A percentile compares a stretch with the other conserved stretches of the same genome.
These are phyloP conservation scores for Diaporthe citrichinensis DNA, from an alignment of 2,329 filamentous ascomycete genomes.

Conservation along the genomic window DNA sequence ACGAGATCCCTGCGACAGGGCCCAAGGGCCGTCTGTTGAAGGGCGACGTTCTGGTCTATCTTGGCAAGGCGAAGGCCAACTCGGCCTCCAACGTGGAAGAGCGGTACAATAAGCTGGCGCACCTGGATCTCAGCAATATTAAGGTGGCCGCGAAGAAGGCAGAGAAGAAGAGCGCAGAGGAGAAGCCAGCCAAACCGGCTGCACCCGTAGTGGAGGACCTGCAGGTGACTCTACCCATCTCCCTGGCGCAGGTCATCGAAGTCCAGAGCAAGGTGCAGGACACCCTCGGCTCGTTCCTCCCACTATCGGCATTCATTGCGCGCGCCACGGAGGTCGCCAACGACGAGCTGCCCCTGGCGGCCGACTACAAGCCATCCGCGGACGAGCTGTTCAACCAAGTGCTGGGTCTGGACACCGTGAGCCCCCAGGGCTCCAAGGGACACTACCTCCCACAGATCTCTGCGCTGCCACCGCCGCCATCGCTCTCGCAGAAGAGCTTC, in stretches of 20 bases:
- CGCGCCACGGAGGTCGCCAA: constrained; percentile 91
- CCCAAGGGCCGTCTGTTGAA: constrained; percentile 92
- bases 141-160: constrained; percentile 77
- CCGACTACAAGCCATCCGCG: constrained; percentile 75
- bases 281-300: constrained; percentile 83
- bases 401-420: constrained; percentile 74
- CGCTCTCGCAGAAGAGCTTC: constrained; percentile 51
- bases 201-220: constrained; percentile 62
- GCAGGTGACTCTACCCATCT: constrained; percentile 81
- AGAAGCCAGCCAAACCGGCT: constrained; percentile 53
- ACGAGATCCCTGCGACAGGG: constrained; percentile 88
- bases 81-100: constrained; percentile 80
- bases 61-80: constrained; percentile 81
- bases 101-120: constrained; percentile 80
- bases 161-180: constrained; percentile 51
- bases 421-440: constrained; percentile 67
- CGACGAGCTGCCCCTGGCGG: constrained; percentile 81
- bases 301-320: constrained; percentile 87
- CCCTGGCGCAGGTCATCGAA: constrained; percentile 82
- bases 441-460: constrained; percentile 80
- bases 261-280: constrained; percentile 85
- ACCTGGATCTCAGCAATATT: constrained; percentile 96
- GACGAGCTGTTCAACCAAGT: constrained; percentile 93
- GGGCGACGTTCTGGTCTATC: constrained; percentile 92
- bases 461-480: constrained; percentile 65